These are phyloP conservation scores for Geotrichum reessii DNA, from an alignment of 1,139 yeast species.

Conservation along the genomic window DNA sequence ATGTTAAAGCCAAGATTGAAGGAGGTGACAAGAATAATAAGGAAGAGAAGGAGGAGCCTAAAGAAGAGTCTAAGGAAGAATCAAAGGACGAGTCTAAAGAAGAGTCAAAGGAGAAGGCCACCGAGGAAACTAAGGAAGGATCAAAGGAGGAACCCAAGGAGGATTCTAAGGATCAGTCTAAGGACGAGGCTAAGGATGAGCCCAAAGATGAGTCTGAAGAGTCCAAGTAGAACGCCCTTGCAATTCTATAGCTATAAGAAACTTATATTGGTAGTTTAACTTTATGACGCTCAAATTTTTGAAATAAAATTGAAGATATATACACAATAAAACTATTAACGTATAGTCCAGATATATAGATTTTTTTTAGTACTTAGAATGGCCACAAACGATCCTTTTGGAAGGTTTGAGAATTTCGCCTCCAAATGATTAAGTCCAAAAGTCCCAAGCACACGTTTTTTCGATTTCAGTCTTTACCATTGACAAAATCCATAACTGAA, in stretches of 20 bases:
- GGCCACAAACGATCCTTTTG: background rate
- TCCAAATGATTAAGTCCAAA: background rate
- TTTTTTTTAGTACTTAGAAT: background rate
- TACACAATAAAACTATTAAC: background rate
- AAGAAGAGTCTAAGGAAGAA: slow-evolving; percentile 14
- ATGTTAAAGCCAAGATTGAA: slow-evolving; percentile 20
- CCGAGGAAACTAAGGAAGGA: slow-evolving; percentile 17
- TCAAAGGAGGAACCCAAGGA: slow-evolving; percentile 14
- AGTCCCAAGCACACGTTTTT: background rate
- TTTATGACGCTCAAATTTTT: background rate
- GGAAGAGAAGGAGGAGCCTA: slow-evolving; percentile 18
- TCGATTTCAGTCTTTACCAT: too few species aligned
- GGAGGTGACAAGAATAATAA: slow-evolving; percentile 17
- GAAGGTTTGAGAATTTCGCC: background rate
- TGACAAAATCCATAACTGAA: too few species aligned
- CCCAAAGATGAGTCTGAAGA: slow-evolving; percentile 8
- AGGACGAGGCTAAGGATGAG: slow-evolving; percentile 15
- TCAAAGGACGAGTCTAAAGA: background rate
- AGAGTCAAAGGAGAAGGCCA: slow-evolving; percentile 14
- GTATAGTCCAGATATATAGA: background rate
- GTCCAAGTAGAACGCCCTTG: background rate
- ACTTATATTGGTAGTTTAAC: background rate
- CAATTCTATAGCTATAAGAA: background rate
- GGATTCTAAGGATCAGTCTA: background rate
- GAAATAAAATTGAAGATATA: background rate